Percentiles rank a stretch among this genome's conserved stretches.
Conservation (phyloP, 2,329 filamentous ascomycete species). For the Chaetomium strumarium region DNA sequence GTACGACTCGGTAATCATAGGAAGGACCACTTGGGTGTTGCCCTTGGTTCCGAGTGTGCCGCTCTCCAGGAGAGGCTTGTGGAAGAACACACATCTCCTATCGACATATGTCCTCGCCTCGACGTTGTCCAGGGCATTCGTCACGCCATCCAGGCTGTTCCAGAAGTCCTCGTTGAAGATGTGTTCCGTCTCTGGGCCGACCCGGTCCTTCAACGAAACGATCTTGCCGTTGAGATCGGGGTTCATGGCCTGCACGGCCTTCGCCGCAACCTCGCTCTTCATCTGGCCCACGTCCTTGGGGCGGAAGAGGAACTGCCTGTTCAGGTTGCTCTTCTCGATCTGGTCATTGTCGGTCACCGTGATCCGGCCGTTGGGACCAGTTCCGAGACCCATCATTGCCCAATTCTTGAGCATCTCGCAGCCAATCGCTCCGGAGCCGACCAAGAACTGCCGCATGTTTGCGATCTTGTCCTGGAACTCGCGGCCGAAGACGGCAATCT, state of each 20-base stretch:
- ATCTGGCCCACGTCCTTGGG: slow-evolving; percentile 88
- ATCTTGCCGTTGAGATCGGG: slow-evolving; percentile 86
- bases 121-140: slow-evolving; percentile 95
- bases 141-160: slow-evolving; percentile 80
- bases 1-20: slow-evolving; percentile 90
- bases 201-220: slow-evolving; percentile 76
- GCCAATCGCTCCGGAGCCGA: slow-evolving; percentile 93
- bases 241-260: slow-evolving; percentile 92
- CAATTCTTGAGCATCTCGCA: slow-evolving; percentile 99
- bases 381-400: slow-evolving; percentile 95
- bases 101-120: slow-evolving; percentile 96
- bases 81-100: slow-evolving; percentile 95
- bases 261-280: slow-evolving; percentile 92
- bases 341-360: slow-evolving; percentile 96
- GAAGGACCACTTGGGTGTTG: slow-evolving; percentile 94
- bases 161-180: slow-evolving; percentile 95
- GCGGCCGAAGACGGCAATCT: slow-evolving; percentile 91
- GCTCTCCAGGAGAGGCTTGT: slow-evolving; percentile 91
- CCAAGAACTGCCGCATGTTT: slow-evolving; percentile 87
- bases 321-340: slow-evolving; percentile 98
- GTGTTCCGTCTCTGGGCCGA: slow-evolving; percentile 85
- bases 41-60: slow-evolving; percentile 98
- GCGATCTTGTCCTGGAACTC: slow-evolving; percentile 92
- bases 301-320: slow-evolving; percentile 94
- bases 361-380: slow-evolving; percentile 82